These are phyloP conservation scores for Ramichloridium luteum DNA, from an alignment of 2,329 filamentous ascomycete genomes.

Conservation along the genomic window DNA sequence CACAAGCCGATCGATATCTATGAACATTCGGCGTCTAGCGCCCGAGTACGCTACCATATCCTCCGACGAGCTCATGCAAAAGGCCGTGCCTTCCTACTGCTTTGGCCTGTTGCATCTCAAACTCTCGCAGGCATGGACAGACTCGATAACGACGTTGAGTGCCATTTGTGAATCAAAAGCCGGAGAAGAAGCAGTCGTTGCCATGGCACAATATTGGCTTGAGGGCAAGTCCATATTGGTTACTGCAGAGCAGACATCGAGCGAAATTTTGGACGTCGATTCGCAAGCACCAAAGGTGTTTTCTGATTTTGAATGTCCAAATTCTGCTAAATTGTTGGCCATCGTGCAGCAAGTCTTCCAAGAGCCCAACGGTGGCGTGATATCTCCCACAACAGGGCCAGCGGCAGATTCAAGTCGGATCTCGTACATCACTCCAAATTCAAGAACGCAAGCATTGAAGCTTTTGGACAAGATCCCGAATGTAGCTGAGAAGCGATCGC, in stretches of 20 bases:
- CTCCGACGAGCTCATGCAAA: slow-evolving; percentile 52
- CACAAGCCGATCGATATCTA: slow-evolving; percentile 63
- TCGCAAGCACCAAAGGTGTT: slow-evolving; percentile 27
- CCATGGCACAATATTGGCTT: slow-evolving; percentile 70
- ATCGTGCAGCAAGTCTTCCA: slow-evolving; percentile 41
- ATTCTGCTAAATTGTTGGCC: slow-evolving; percentile 49
- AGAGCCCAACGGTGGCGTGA: slow-evolving; percentile 31
- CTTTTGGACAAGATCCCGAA: slow-evolving; percentile 61
- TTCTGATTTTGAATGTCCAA: slow-evolving; percentile 77
- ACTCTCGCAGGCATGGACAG: slow-evolving; percentile 77
- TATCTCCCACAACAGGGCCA: slow-evolving; percentile 11
- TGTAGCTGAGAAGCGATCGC: slow-evolving; percentile 75
- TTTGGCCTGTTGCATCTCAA: slow-evolving; percentile 84
- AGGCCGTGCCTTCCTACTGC: slow-evolving; percentile 66
- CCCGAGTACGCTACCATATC: slow-evolving; percentile 48
- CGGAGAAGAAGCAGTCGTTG: slow-evolving; percentile 61
- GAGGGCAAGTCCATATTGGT: slow-evolving; percentile 25
- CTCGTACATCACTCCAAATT: slow-evolving; percentile 10
- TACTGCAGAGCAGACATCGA: slow-evolving; percentile 6
- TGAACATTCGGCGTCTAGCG: slow-evolving; percentile 71
- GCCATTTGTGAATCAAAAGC: slow-evolving; percentile 56
- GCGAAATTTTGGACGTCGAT: slow-evolving; percentile 11
- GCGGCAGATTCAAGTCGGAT: slow-evolving; percentile 7
- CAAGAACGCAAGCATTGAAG: slow-evolving; percentile 63
- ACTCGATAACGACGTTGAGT: slow-evolving; percentile 63